Evolutionary conservation across 768 basidiomycete genomes (phyloP), one percentile per base, ranked within the genome.

Genomic region (Lentinula sp.): DNA sequence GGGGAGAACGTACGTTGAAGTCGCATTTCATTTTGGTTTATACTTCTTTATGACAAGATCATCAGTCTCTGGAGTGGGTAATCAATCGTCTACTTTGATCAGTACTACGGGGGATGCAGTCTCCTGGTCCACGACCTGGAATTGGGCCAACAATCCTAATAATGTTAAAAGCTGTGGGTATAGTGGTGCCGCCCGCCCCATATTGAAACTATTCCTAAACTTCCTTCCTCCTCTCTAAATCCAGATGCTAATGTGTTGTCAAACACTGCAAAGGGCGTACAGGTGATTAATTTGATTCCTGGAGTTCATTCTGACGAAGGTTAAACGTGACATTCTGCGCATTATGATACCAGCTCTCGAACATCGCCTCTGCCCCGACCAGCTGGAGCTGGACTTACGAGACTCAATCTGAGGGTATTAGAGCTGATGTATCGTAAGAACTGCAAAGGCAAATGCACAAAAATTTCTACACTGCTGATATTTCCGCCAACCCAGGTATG

Each of bases 161-260:
- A 74, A 72, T 57, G 84, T 85, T 55, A 85, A 85, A 73, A 81
- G 79, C 71, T 85, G 83, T 84, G 57, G 59, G 79, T 68, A 5
- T 51, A 16, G 23, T 12, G 42, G 23, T 51, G 42, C 43, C 18
- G 9, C 28, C 3, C 28, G 28, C 28, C 28, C 4, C 28, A 28
- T 37, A 52, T 48, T 23, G 18, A 32, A 10, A 20, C 4, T 37
- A 18, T 28, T 28, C 28, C 28, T 28, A 28, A 28, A 28, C 28
- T 28, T 3, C 28, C 28, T 28, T 3, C 28, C 28, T 28, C 28
- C 28, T 28, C 1, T 28, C 28, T 2, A 3, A 3, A 28, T 3
- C 1, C 35, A 83, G 82, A 84, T 66, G 78, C 84, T 36, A 85
- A 84, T 62, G 73, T 84, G 2, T 65, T 74, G 41, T 77, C 79